These are phyloP conservation scores for Scutellaria barbata DNA, from an alignment of 257 asterid genomes.

Conservation along the genomic window DNA sequence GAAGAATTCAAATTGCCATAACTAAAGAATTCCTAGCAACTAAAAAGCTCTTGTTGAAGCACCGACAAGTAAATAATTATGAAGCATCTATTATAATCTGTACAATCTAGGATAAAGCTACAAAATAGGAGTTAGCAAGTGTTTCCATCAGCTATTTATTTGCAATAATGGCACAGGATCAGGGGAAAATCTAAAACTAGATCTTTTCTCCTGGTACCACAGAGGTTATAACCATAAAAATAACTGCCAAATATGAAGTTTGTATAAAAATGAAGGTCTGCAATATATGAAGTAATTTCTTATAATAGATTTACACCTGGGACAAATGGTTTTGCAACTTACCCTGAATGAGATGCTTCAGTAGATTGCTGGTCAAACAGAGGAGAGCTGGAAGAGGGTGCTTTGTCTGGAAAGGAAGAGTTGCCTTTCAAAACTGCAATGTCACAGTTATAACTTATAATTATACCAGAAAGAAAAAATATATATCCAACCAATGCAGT, in stretches of 20 bases:
- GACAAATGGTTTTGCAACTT: slow-evolving; percentile 40
- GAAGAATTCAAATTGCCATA: slow-evolving; percentile 8
- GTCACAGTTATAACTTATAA: slow-evolving; percentile 27
- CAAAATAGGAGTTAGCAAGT: neutral
- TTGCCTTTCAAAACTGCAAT: slow-evolving; percentile 91
- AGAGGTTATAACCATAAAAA: neutral
- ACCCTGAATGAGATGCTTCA: slow-evolving; percentile 82
- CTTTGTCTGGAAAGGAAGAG: slow-evolving; percentile 85
- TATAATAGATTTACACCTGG: slow-evolving; percentile 25
- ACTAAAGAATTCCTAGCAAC: slow-evolving; percentile 25
- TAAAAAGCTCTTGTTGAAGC: slow-evolving; percentile 13
- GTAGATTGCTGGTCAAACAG: slow-evolving; percentile 66
- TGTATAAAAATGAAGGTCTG: slow-evolving; percentile 1
- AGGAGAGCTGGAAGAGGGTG: slow-evolving; percentile 67
- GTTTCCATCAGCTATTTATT: slow-evolving; percentile 7
- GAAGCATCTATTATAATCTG: slow-evolving; percentile 9
- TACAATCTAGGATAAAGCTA: neutral
- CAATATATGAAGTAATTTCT: neutral
- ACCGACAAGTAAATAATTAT: slow-evolving; percentile 10
- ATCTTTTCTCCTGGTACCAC: slow-evolving; percentile 1
- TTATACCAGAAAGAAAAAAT: neutral
- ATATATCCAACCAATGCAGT: slow-evolving; percentile 3
- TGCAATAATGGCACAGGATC: slow-evolving; percentile 12
- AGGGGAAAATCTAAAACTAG: neutral
- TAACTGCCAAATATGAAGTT: slow-evolving; percentile 11